Conservation (phyloP, 768 basidiomycete species). For the Nidularia sp. region DNA sequence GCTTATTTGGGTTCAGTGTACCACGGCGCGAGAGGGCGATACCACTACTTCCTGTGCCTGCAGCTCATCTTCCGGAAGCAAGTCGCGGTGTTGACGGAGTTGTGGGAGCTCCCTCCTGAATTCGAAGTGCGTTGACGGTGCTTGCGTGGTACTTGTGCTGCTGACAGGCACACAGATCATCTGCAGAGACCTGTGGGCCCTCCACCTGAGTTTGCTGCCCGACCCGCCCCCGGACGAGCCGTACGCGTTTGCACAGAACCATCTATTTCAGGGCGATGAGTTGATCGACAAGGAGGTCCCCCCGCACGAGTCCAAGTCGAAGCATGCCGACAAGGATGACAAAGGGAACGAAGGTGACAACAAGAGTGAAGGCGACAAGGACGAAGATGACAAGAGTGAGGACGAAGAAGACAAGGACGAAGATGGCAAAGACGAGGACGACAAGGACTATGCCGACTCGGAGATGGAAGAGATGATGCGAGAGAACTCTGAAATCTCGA, state of each 20-base stretch:
- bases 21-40: conserved; percentile 74
- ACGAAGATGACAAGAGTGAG: no score
- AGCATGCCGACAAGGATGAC: no score
- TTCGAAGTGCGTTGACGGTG: conserved; percentile 58
- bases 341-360: background rate
- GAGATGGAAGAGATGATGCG: conserved; percentile 38
- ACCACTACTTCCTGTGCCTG: conserved; percentile 78
- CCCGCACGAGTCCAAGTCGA: no score
- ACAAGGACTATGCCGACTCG: conserved; percentile 17
- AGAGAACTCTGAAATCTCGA: conserved; percentile 38
- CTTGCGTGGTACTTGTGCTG: background rate
- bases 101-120: conserved; percentile 75
- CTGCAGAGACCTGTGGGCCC: conserved; percentile 79
- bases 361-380: no score
- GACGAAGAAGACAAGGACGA: background rate
- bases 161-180: conserved; percentile 40
- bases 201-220: conserved; percentile 63
- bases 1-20: conserved; percentile 54
- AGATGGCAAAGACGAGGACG: conserved; percentile 14
- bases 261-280: conserved; percentile 4
- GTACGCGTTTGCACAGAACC: conserved; percentile 37
- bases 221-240: conserved; percentile 61
- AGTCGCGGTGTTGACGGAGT: conserved; percentile 46
- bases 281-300: conserved; percentile 2
- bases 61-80: conserved; percentile 82